A percentile compares a stretch with the other conserved stretches of the same genome.
phyloP scores from a whole-genome alignment of 352 stramenopile genomes.

The Saprolegnia parasitica region DNA sequence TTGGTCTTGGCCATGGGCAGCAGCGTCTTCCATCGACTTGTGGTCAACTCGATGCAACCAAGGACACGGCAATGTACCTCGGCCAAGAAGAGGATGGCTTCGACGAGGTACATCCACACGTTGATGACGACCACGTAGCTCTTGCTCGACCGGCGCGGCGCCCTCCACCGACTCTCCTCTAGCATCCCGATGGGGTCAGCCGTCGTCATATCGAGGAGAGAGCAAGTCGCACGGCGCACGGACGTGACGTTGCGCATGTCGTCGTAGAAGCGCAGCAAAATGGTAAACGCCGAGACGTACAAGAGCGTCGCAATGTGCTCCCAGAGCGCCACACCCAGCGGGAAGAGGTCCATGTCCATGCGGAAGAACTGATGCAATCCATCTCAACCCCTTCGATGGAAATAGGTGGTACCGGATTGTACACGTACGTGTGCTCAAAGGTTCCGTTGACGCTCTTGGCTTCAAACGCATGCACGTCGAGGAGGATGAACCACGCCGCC shows the following conservation, averaged over 20 bases:
- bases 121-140: constrained; percentile 57
- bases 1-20: constrained; percentile 34
- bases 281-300: constrained; percentile 77
- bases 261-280: constrained; percentile 75
- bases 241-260: constrained; percentile 41
- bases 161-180: constrained; percentile 4
- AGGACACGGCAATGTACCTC: constrained; percentile 32
- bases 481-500: constrained; percentile 59
- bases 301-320: constrained; percentile 71
- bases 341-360: constrained; percentile 79
- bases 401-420: constrained; percentile 38
- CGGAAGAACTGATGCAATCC: constrained; percentile 57
- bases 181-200: neutral
- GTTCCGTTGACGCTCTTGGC: constrained; percentile 49
- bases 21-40: too few species aligned
- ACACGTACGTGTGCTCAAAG: constrained; percentile 44
- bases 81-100: constrained; percentile 47
- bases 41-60: too few species aligned
- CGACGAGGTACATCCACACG: constrained; percentile 77
- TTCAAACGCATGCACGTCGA: constrained; percentile 78
- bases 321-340: constrained; percentile 69
- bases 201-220: neutral
- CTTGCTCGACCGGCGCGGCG: neutral
- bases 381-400: constrained; percentile 28
- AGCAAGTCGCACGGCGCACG: neutral